A percentile compares a stretch with the other conserved stretches of the same genome.
These are phyloP conservation scores for Giardia muris DNA, from an alignment of 208 protist genomes.

Conservation along the genomic window DNA sequence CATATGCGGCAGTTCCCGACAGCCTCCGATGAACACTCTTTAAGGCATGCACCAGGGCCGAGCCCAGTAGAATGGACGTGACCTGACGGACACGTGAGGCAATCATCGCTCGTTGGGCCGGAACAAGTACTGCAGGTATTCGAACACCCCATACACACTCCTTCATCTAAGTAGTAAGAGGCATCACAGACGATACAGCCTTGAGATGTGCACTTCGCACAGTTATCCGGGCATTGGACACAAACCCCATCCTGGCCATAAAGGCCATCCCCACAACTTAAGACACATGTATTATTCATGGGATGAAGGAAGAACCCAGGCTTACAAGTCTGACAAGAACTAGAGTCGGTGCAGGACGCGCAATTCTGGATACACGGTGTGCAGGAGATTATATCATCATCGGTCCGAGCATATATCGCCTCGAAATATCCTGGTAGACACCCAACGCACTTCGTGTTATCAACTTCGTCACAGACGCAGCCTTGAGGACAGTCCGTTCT, in stretches of 20 bases:
- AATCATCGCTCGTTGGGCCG: neutral
- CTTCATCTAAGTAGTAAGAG: neutral
- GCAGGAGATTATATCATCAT: neutral
- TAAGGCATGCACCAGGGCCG: neutral
- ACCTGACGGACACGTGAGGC: neutral
- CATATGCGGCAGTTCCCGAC: neutral
- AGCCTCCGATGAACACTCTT: neutral
- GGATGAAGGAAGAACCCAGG: neutral
- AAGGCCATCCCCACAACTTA: neutral
- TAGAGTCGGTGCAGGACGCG: neutral
- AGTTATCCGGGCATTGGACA: neutral
- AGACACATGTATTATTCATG: neutral
- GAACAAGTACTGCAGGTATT: neutral
- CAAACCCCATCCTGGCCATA: neutral
- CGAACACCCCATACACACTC: neutral
- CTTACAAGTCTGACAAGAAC: neutral
- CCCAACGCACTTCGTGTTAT: neutral
- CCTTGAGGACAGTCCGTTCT: neutral
- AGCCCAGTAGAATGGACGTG: neutral
- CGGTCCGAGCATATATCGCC: neutral
- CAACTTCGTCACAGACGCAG: neutral
- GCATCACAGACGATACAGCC: neutral
- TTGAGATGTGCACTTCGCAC: neutral
- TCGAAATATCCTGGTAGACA: neutral
- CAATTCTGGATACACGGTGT: neutral